Conservation (phyloP, 768 basidiomycete species). For the Xerocomellus amylosporus region DNA sequence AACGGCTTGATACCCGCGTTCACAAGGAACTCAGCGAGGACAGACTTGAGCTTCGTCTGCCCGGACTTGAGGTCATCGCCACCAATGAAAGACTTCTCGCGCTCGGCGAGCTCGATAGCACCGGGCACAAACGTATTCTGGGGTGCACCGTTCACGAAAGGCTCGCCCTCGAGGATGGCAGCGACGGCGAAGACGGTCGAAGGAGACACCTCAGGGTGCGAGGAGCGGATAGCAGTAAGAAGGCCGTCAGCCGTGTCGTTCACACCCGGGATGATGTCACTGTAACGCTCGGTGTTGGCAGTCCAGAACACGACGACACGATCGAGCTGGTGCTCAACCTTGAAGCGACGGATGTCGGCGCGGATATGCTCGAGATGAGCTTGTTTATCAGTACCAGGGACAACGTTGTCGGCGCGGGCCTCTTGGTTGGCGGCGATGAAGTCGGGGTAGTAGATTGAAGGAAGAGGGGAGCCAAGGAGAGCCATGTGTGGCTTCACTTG, state of each 20-base stretch:
- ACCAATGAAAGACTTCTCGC: slow-evolving; percentile 87
- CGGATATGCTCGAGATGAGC: slow-evolving; percentile 90
- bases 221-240: slow-evolving; percentile 73
- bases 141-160: slow-evolving; percentile 96
- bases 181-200: slow-evolving; percentile 96
- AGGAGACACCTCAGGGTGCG: slow-evolving; percentile 93
- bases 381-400: slow-evolving; percentile 84
- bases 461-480: slow-evolving; percentile 75
- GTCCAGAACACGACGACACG: slow-evolving; percentile 97
- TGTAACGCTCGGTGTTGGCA: slow-evolving; percentile 97
- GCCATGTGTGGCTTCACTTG: slow-evolving; percentile 89
- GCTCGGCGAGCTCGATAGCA: slow-evolving; percentile 88
- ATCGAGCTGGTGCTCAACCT: slow-evolving; percentile 76
- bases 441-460: slow-evolving; percentile 95
- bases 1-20: slow-evolving; percentile 98
- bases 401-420: slow-evolving; percentile 89
- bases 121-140: slow-evolving; percentile 99
- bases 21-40: slow-evolving; percentile 96
- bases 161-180: slow-evolving; percentile 89
- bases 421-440: slow-evolving; percentile 99
- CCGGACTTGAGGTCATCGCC: slow-evolving; percentile 98
- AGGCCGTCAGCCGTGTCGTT: slow-evolving; percentile 93
- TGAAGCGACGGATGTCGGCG: slow-evolving; percentile 92
- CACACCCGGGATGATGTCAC: slow-evolving; percentile 88
- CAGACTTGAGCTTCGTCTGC: slow-evolving; percentile 96